phyloP scores from a whole-genome alignment of 2,329 filamentous ascomycete genomes.

The Trichoderma hamatum region DNA sequence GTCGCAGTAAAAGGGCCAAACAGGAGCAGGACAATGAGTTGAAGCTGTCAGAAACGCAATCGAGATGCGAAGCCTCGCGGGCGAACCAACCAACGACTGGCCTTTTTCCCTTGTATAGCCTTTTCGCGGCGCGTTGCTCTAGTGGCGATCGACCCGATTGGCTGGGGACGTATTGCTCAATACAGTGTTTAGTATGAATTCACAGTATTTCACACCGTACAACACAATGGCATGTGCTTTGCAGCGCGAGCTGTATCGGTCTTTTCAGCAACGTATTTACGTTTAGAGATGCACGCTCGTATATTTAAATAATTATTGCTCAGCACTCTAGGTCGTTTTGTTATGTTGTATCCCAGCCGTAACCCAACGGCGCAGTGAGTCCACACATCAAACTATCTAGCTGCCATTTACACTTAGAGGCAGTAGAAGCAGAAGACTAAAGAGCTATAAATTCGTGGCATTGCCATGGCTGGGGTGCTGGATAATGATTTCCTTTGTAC shows the following conservation, averaged over 20 bases:
- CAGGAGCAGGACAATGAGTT: neutral
- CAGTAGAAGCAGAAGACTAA: neutral
- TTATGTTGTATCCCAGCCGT: no score
- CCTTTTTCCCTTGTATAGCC: conserved; percentile 13
- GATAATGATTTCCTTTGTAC: no score
- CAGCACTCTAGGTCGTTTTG: no score
- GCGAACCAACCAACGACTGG: conserved; percentile 11
- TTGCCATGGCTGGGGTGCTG: neutral
- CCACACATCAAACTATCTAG: no score
- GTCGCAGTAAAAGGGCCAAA: neutral
- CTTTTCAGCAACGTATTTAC: neutral
- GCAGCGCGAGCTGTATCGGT: neutral
- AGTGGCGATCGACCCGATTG: conserved; percentile 1
- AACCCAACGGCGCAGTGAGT: no score
- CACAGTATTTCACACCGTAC: neutral
- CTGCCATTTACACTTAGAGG: neutral
- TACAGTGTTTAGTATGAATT: neutral
- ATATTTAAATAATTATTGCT: no score
- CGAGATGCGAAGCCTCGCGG: conserved; percentile 17
- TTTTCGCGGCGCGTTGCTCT: conserved; percentile 24
- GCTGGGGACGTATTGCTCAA: neutral
- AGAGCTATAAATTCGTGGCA: neutral
- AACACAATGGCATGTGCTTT: neutral
- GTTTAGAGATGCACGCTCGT: no score
- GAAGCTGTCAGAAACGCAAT: conserved; percentile 17